Base-by-base conservation (phyloP, 192 early-diverging fungal species). In the Backusella macrospora region DNA sequence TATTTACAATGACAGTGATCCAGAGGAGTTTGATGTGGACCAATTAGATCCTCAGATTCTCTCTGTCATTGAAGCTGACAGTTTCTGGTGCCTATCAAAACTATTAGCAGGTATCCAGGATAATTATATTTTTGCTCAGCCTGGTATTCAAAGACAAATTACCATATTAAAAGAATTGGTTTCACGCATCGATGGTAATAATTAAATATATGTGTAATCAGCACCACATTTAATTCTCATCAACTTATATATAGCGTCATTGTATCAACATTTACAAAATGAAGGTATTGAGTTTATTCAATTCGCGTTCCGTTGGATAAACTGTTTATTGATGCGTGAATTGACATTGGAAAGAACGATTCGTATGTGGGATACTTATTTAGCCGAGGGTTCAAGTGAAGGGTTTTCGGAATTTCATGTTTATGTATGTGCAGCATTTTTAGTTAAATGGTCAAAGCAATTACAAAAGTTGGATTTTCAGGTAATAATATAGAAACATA, bases 251-350 rank as follows among this genome's bases (percentile, higher is more conserved):
- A 21, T 47, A 93, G 94, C 88, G 37, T 90, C 86, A 42, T 80
- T 99, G 66, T 90, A 91, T 29, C 73, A 77, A 26, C 98, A 99
- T 75, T 87, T 99, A 40, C 89, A 92, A 69, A 76, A 83, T 6
- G 92, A 99, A 83, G 92, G 92, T 62, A 85, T 99, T 21, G 96
- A 99, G 75, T 99, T 97, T 79, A 96, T 99, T 65, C 97, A 98
- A 82, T 99, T 99, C 85, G 94, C 98, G 14, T 99, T 98, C 78
- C 88, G 98, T 63, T 99, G 98, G 98, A 97, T 99, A 90, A 99
- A 99, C 83, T 99, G 98, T 81, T 78, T 99, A 42, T 81, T 99
- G 76, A 97, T 99, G 96, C 90, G 98, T 44, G 98, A 99, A 81
- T 82, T 99, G 52, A 89, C 92, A 18, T 80, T 99, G 6, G 81